These are phyloP conservation scores for Striga hermonthica DNA, from an alignment of 305 asterid species.

Conservation along the genomic window DNA sequence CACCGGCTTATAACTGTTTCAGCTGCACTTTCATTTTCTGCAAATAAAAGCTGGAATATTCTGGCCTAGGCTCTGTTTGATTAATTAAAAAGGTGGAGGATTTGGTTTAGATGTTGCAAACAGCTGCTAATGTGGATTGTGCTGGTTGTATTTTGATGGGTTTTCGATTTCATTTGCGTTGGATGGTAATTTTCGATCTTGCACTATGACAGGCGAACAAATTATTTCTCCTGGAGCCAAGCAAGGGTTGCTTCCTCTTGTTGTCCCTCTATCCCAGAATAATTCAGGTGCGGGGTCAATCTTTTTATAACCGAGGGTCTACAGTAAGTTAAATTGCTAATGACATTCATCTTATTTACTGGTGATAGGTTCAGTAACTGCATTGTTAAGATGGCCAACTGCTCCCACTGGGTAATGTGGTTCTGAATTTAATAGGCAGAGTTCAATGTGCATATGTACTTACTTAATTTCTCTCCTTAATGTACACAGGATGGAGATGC, in stretches of 20 bases:
- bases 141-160: not conserved
- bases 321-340: conserved; percentile 18
- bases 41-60: not conserved
- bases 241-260: conserved; percentile 89
- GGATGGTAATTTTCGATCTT: conserved; percentile 15
- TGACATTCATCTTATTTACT: not conserved
- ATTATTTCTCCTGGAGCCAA: conserved; percentile 84
- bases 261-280: conserved; percentile 70
- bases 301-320: conserved; percentile 10
- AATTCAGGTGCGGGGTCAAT: conserved; percentile 49
- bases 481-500: conserved; percentile 93
- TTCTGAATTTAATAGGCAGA: conserved; percentile 26
- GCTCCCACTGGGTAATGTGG: conserved; percentile 82
- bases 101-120: conserved; percentile 9
- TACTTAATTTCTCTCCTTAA: conserved; percentile 32
- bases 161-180: conserved; percentile 24
- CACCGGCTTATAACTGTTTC: not conserved
- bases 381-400: conserved; percentile 97
- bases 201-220: conserved; percentile 58
- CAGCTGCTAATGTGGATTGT: not conserved
- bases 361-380: conserved; percentile 74
- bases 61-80: not conserved
- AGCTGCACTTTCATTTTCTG: conserved; percentile 1
- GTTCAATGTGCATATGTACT: conserved; percentile 21
- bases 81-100: not conserved